Evolutionary conservation across 192 early-diverging fungal genomes (phyloP), one percentile per base, ranked within the genome.

Genomic region (Coemansia sp.): DNA sequence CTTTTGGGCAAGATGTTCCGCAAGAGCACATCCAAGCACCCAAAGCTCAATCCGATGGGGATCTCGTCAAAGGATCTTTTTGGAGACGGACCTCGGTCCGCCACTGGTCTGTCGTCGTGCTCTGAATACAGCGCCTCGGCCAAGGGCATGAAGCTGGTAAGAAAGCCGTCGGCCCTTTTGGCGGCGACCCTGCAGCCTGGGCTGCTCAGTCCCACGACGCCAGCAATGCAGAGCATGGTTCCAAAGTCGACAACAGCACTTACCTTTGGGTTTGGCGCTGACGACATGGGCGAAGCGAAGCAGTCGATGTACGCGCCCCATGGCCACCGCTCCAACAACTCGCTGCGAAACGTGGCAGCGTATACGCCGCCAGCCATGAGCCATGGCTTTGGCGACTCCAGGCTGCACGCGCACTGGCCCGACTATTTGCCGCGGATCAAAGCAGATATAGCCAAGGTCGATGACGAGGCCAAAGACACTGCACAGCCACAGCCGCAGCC

Each of bases 61-160:
- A 79, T 79, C 14, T 79, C 76, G 51, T 79, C 76, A n/a, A 79
- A 79, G 50, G 71, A 79, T 49, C 73, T 70, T 48, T 79, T 79
- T 63, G 63, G 38, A 16, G 62, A 62, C 16, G 34, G 49, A n/a
- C 64, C 68, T 33, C 60, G 49, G 12, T 67, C 71, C 12, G 66
- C 60, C 12, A 33, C 11, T 40, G 29, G 10, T 18, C 66, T 57
- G 16, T 10, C 32, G 5, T 57, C 38, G 48, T 28, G 60, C 7
- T 18, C 61, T 30, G 64, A 56, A 10, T 60, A 48, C 63, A 7
- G 34, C 49, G n/a, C 52, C 8, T 10, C 60, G 17, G 16, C 64
- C 32, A 63, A 61, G 55, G 60, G 68, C 61, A 28, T 56, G 45
- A 71, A 71, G 56, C 65, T 80, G 56, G 55, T 68, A 6, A 59